Conservation (phyloP, 768 basidiomycete species). For the Tephrocybe sp. region DNA sequence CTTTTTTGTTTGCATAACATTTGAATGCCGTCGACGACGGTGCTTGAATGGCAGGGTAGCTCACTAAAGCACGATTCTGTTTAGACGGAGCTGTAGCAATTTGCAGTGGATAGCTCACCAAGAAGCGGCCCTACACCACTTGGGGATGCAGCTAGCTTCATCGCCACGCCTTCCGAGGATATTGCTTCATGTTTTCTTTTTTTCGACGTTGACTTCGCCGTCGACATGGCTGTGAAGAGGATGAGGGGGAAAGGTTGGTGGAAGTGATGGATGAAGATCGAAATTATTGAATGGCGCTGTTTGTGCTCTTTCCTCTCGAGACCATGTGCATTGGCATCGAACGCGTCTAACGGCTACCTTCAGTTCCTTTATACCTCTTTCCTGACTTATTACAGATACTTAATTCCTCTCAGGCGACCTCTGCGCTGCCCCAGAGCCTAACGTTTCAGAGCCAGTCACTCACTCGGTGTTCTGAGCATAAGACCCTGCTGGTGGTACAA, state of each 20-base stretch:
- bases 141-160: constrained; percentile 29
- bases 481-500: constrained; percentile 6
- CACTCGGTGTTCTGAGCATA: constrained; percentile 4
- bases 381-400: constrained; percentile 14
- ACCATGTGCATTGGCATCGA: constrained; percentile 13
- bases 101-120: constrained; percentile 22
- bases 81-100: neutral
- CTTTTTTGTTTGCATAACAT: constrained; percentile 49
- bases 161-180: constrained; percentile 20
- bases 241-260: constrained; percentile 3
- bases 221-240: constrained; percentile 26
- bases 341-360: constrained; percentile 7
- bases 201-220: constrained; percentile 35
- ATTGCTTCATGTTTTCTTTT: constrained; percentile 28
- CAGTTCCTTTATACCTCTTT: constrained; percentile 3
- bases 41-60: constrained; percentile 64
- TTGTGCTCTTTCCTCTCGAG: constrained; percentile 13
- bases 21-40: constrained; percentile 58
- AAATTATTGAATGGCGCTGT: constrained; percentile 13
- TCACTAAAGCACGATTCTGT: constrained; percentile 33
- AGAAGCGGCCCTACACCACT: constrained; percentile 36
- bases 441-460: constrained; percentile 1
- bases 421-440: constrained; percentile 7
- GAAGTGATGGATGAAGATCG: constrained; percentile 16
- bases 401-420: constrained; percentile 3